Base-by-base conservation (phyloP, 2,329 filamentous ascomycete species). In the Aspergillus alliaceus region DNA sequence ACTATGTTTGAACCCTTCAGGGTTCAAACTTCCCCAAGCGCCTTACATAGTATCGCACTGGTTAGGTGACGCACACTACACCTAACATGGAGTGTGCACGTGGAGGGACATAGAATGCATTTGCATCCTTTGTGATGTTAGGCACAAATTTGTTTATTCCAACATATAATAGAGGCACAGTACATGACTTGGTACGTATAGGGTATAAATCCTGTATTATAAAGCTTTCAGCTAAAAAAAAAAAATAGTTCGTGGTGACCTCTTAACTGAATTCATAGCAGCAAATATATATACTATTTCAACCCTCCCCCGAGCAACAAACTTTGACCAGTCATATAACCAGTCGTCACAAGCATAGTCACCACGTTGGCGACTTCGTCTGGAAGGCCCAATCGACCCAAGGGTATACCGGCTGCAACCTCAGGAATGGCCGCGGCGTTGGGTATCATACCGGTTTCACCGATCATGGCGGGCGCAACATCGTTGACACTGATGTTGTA, bases 391-490 rank as follows among this genome's bases (percentile, higher is more conserved):
- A 86, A 69, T 42, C 85, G 75, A 2, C 83, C 82, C 2, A 87
- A 77, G 0, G 85, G 85, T 42, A 87, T 87, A 27, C 82, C 82
- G 61, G 77, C 81, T 24, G 84, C 82, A 61, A 86, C 82, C 0
- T 85, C 85, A 0, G 84, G 80, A 51, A 82, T 83, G 20, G 81
- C 80, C 59, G 83, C 79, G 39, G 81, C 81, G 58, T 84, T 79
- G 2, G 84, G 83, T 40, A 88, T 84, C 84, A 88, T 84, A 1
- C 83, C 83, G 2, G 83, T 86, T 22, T 83, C 81, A 4, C 84
- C 85, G 61, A 89, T 88, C 84, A 89, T 88, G 2, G 86, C 86
- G 0, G 86, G 86, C 3, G 85, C 84, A n/a, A 89, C 84, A 60
- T 88, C 85, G 58, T 89, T 88, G 56, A 88, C 84, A 14, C 85